Evolutionary conservation across 2,329 filamentous ascomycete genomes (phyloP).

Genomic region (Diaporthe vexans): DNA sequence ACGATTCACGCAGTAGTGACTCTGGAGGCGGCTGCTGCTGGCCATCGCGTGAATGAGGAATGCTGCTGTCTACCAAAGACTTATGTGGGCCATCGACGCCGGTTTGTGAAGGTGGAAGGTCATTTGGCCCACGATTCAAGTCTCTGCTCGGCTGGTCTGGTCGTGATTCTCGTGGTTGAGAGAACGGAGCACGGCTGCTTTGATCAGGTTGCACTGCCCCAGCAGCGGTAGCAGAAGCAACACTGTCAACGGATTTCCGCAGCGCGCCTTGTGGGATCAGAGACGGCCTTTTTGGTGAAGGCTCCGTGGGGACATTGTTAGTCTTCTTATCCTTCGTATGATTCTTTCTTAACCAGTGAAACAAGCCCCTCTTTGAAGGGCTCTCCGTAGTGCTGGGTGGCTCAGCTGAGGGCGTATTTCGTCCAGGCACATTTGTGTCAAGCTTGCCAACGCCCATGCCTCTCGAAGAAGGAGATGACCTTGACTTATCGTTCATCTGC

Average conservation of each 20-base stretch:
- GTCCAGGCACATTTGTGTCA: not conserved
- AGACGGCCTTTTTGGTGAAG: not conserved
- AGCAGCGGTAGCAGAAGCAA: not conserved
- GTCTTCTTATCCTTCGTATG: not conserved
- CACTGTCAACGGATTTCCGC: not conserved
- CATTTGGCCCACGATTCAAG: not conserved
- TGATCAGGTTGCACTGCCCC: not conserved
- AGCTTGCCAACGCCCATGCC: not conserved
- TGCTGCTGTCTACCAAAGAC: not conserved
- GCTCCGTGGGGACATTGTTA: not conserved
- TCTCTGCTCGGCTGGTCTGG: constrained; percentile 3
- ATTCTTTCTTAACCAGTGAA: not conserved
- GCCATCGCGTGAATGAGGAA: constrained; percentile 2
- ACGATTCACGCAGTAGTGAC: not conserved
- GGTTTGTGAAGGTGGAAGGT: not conserved
- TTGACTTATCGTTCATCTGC: not conserved
- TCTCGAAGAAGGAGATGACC: not conserved
- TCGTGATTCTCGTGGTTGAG: not conserved
- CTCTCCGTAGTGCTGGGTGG: constrained; percentile 12
- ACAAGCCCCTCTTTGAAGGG: not conserved
- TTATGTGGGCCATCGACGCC: not conserved
- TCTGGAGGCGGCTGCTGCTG: not conserved
- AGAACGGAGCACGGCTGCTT: not conserved
- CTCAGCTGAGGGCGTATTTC: not conserved
- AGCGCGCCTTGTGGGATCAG: not conserved